phyloP scores from a whole-genome alignment of 2,329 filamentous ascomycete species.

The Botrytis paeoniae region DNA sequence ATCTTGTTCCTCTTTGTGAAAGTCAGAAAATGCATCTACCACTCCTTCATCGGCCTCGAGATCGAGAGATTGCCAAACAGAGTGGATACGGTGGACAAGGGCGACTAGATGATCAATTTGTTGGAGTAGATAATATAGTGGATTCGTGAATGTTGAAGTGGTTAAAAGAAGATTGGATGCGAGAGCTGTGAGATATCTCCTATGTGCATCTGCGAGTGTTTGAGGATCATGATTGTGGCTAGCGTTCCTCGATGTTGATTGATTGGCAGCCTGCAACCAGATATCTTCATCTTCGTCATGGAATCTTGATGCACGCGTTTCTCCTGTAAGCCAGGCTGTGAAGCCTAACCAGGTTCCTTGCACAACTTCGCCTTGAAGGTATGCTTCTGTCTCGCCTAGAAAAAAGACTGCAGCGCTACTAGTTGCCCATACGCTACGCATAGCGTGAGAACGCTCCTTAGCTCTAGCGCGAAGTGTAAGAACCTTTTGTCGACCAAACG shows the following conservation, averaged over 20 bases:
- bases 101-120: constrained; percentile 81
- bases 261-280: constrained; percentile 40
- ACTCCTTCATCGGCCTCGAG: constrained; percentile 80
- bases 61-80: constrained; percentile 74
- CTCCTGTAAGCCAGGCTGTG: constrained; percentile 63
- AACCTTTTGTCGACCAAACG: constrained; percentile 58
- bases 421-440: constrained; percentile 87
- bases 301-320: constrained; percentile 19
- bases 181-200: constrained; percentile 69
- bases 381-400: constrained; percentile 80
- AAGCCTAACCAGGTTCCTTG: constrained; percentile 79
- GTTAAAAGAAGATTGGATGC: constrained; percentile 65
- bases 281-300: constrained; percentile 41
- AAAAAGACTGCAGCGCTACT: constrained; percentile 86
- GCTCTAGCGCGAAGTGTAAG: constrained; percentile 61
- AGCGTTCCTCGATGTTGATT: constrained; percentile 28
- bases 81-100: constrained; percentile 70
- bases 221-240: constrained; percentile 69
- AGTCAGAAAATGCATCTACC: constrained; percentile 69
- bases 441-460: constrained; percentile 58
- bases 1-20: constrained; percentile 68
- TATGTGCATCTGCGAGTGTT: constrained; percentile 75
- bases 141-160: constrained; percentile 58
- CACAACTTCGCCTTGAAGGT: constrained; percentile 87
- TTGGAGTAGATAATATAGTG: constrained; percentile 64